Evolutionary conservation across 106 monocot species (phyloP), one percentile per base, ranked within the genome.

Genomic region (Dioscorea alata): DNA sequence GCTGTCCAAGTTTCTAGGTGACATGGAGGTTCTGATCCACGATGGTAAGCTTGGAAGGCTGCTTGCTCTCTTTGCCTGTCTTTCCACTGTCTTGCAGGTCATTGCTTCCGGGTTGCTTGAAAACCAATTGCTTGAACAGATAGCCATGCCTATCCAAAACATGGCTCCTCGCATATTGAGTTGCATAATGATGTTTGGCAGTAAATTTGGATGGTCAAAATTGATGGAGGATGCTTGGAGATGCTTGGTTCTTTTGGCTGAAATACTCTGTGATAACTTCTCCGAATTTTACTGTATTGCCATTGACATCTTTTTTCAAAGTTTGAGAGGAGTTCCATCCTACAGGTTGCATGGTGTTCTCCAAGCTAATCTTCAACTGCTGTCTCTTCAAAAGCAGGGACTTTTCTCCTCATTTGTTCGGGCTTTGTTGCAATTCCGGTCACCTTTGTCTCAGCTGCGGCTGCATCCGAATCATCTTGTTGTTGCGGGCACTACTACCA

Each of bases 1-100:
- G 70, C 93, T 99, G 21, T 85, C 81, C 48, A 99, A 99, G 75
- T 92, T 99, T 70, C 64, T 99, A 42, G 99, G 81, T 6, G 99
- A 99, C 62, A 87, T 90, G 77, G 93, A 99, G 71, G 90, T 83
- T 60, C 63, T 99, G 20, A 66, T 94, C 66, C 86, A 90, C 54
- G 90, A 94, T 72, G 57, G 33, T 2, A 69, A 79, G 52, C 68
- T 69, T 53, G 83, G 82, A 33, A 78, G 87, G 35, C 71, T 88
- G 79, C 66, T 87, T 68, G 81, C 90, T 20, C 85, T 99, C 20
- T 85, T 99, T 74, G 90, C 87, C 54, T 99, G 92, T 67, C 93
- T 99, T 68, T 90, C 82, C 1, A 72, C 90, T 2, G 85, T 99
- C 68, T 64, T 93, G n/a, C 85, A 87, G 79, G 87, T 83, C 10